These are phyloP conservation scores for Peniophora sp. DNA, from an alignment of 1,284 basidiomycete genomes.

Conservation along the genomic window DNA sequence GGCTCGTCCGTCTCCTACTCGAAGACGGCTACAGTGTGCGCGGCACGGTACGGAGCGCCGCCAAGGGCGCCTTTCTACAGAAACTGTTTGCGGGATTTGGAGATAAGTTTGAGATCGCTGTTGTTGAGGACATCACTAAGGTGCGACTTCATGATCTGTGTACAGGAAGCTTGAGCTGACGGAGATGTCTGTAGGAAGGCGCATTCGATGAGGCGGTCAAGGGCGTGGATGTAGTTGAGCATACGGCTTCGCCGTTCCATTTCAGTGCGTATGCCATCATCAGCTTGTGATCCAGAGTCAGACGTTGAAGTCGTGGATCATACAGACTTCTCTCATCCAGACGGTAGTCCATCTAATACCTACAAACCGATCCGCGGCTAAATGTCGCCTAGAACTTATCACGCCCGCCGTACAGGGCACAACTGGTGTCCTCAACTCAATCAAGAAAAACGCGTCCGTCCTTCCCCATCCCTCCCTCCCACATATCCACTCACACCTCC, in stretches of 20 bases:
- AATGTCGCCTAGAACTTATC: conserved; percentile 16
- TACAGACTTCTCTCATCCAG: conserved; percentile 24
- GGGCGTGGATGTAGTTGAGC: conserved; percentile 34
- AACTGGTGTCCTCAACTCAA: conserved; percentile 14
- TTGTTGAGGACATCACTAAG: conserved; percentile 50
- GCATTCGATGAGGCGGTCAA: conserved; percentile 32
- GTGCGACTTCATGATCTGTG: conserved; percentile 17
- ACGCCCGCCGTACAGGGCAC: conserved; percentile 22
- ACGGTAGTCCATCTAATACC: conserved; percentile 5
- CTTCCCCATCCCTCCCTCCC: not conserved
- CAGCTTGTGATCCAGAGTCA: too few relatives aligned
- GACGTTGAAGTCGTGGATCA: conserved; percentile 6
- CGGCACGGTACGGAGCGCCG: conserved; percentile 44
- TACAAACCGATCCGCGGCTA: not conserved
- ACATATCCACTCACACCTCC: not conserved
- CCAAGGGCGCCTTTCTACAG: conserved; percentile 42
- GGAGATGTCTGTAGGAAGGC: conserved; percentile 5
- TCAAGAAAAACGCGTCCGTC: conserved; percentile 6
- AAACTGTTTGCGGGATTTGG: conserved; percentile 37
- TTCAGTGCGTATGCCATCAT: conserved; percentile 20
- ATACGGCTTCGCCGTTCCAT: conserved; percentile 38
- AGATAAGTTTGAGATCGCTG: conserved; percentile 39
- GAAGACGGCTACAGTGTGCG: conserved; percentile 40
- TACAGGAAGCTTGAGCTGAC: not conserved
- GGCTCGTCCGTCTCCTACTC: conserved; percentile 30